phyloP scores from a whole-genome alignment of 177 flowering plant genomes.

The Vitis hybrid region DNA sequence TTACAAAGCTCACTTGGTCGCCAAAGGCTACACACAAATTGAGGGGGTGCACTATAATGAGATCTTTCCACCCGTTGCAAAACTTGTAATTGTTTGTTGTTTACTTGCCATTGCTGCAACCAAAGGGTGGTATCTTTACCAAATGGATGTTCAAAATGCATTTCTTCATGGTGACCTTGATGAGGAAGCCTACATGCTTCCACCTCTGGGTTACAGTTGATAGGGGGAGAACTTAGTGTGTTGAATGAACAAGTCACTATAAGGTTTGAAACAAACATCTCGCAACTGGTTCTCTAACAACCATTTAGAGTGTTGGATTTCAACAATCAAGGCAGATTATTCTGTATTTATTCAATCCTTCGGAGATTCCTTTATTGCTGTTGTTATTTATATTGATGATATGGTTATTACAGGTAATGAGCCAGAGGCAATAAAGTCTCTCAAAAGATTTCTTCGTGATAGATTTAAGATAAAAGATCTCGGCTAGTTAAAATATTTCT shows the following conservation, averaged over 20 bases:
- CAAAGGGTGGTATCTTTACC: no score
- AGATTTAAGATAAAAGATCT: background rate
- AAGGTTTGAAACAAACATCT: background rate
- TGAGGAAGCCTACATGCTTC: no score
- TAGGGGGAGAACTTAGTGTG: background rate
- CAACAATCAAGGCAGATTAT: background rate
- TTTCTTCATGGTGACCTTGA: no score
- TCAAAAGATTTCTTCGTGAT: background rate
- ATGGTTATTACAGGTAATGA: background rate
- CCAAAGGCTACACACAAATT: no score
- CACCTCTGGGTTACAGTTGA: no score
- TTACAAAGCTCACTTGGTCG: no score
- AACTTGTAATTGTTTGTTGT: no score
- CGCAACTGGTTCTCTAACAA: background rate
- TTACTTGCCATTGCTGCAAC: no score
- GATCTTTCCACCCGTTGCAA: no score
- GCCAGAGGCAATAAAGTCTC: no score
- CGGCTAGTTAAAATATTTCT: background rate
- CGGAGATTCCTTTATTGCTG: background rate
- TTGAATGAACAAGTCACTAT: background rate
- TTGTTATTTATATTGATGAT: conserved; percentile 3
- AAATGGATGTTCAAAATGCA: no score
- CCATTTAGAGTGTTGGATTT: background rate
- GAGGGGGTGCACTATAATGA: no score
- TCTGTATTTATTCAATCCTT: background rate